phyloP scores from a whole-genome alignment of 1,139 yeast genomes.

The Yamadazyma dushanensis region DNA sequence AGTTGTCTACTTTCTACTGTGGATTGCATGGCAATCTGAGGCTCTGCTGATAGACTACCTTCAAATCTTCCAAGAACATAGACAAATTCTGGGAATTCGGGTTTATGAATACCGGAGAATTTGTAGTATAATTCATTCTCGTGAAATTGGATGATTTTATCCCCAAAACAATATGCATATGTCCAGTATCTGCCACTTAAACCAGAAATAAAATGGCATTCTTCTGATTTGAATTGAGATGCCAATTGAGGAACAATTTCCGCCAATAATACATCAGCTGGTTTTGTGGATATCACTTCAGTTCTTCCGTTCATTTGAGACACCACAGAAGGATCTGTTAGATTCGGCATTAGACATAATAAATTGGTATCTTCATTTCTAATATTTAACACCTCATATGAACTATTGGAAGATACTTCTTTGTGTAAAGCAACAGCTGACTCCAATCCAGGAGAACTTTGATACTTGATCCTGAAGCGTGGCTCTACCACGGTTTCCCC shows the following conservation, averaged over 20 bases:
- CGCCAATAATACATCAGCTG: constrained; percentile 10
- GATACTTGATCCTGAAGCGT: constrained; percentile 18
- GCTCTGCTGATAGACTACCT: constrained; percentile 18
- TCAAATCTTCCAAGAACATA: constrained; percentile 49
- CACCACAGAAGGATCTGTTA: constrained; percentile 7
- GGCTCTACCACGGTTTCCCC: background rate
- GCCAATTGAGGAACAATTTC: constrained; percentile 17
- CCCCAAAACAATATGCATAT: constrained; percentile 57
- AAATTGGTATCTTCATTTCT: constrained; percentile 12
- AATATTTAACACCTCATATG: constrained; percentile 24
- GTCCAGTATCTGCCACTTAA: constrained; percentile 61
- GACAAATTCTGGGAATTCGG: constrained; percentile 38
- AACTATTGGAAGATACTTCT: constrained; percentile 10
- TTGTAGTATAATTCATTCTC: constrained; percentile 51
- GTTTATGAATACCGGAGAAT: constrained; percentile 46
- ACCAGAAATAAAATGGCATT: constrained; percentile 36
- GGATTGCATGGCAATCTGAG: constrained; percentile 14
- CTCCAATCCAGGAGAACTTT: constrained; percentile 1
- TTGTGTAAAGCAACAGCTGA: constrained; percentile 13
- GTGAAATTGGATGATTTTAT: constrained; percentile 60
- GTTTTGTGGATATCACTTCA: background rate
- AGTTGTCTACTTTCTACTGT: constrained; percentile 21
- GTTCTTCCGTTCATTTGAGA: constrained; percentile 1
- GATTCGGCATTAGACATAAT: constrained; percentile 23
- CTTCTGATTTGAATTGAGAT: constrained; percentile 20